Conservation (phyloP, 306 rosid species). For the Prunus salicina region DNA sequence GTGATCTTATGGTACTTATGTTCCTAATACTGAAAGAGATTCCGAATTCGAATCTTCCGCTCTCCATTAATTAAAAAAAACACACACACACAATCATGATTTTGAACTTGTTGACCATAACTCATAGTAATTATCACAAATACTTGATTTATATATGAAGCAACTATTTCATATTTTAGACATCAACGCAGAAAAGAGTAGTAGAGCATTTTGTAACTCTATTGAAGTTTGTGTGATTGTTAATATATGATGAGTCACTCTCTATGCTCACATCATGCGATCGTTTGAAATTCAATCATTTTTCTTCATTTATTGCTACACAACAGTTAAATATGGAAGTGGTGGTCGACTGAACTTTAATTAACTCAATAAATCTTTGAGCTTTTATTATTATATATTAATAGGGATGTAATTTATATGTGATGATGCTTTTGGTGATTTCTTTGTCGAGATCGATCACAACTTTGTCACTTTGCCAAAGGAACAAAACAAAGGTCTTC, state of each 20-base stretch:
- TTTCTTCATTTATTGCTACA: neutral
- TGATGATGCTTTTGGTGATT: neutral
- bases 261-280: neutral
- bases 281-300: neutral
- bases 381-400: neutral
- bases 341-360: neutral
- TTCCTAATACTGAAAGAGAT: no score
- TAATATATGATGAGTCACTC: neutral
- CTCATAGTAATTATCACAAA: no score
- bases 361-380: neutral
- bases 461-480: neutral
- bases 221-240: neutral
- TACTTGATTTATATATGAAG: no score
- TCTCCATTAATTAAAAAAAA: no score
- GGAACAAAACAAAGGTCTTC: neutral
- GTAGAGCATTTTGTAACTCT: neutral
- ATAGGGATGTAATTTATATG: neutral
- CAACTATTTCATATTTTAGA: no score
- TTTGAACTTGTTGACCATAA: no score
- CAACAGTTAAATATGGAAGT: neutral
- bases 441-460: neutral
- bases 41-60: no score
- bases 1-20: no score
- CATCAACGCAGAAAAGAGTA: no score
- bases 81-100: no score